Evolutionary conservation across 2,329 filamentous ascomycete genomes (phyloP).

Genomic region (Colletotrichum echinochloae): DNA sequence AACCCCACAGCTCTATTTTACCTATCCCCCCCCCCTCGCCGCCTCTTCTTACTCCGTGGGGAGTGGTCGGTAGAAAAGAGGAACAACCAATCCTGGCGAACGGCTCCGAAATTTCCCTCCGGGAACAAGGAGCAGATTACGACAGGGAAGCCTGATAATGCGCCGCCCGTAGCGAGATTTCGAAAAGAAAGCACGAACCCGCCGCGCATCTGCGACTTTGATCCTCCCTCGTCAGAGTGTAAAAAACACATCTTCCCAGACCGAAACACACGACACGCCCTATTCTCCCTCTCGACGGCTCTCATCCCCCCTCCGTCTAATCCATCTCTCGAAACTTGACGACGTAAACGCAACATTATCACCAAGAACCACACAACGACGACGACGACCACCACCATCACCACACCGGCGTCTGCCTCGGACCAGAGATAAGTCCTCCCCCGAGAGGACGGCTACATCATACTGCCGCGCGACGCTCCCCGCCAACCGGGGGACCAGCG

Average conservation of each 20-base stretch:
- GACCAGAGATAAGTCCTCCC: not conserved
- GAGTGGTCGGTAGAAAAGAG: too few relatives aligned
- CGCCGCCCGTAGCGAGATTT: conserved; percentile 38
- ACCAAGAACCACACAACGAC: not conserved
- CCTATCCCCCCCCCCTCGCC: not conserved
- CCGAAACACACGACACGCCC: not conserved
- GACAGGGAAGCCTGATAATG: conserved; percentile 29
- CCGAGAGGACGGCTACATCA: not conserved
- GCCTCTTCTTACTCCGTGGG: too few relatives aligned
- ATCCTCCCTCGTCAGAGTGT: not conserved
- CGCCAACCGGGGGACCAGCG: not conserved
- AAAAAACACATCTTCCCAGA: not conserved
- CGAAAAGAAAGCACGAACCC: conserved; percentile 4
- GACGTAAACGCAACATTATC: not conserved
- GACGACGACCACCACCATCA: not conserved
- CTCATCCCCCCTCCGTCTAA: not conserved
- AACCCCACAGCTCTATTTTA: not conserved
- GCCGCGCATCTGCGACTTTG: conserved; percentile 12
- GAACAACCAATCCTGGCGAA: not conserved
- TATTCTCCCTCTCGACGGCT: not conserved
- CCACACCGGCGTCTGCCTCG: not conserved
- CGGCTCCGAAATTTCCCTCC: not conserved
- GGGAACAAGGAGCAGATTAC: conserved; percentile 7
- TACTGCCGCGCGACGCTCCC: not conserved
- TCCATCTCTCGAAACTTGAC: not conserved